Evolutionary conservation across 495 filamentous ascomycete genomes (phyloP).

Genomic region (Xylaria sp.): DNA sequence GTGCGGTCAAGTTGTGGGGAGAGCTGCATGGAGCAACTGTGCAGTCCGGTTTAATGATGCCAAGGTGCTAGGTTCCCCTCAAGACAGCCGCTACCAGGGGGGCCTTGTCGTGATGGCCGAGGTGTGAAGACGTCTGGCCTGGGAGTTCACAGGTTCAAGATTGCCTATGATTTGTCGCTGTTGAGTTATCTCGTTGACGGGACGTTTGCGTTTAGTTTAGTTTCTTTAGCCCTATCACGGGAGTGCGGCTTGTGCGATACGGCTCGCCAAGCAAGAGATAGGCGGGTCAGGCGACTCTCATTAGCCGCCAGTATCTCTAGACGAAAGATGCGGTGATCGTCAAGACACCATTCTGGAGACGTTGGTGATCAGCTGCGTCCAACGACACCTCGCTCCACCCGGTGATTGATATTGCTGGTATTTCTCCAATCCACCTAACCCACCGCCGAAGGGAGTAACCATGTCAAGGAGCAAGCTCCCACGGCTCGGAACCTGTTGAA

Average conservation of each 20-base stretch:
- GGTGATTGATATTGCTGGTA: not conserved
- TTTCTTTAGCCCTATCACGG: slow-evolving; percentile 1
- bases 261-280: slow-evolving; percentile 11
- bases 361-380: not conserved
- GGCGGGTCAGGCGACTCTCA: slow-evolving; percentile 1
- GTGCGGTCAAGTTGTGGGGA: not conserved
- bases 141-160: slow-evolving; percentile 1
- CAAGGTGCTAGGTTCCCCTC: slow-evolving; percentile 15
- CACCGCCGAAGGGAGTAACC: not conserved
- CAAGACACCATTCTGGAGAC: not conserved
- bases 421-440: not conserved
- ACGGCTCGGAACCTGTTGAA: slow-evolving; percentile 12
- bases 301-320: slow-evolving; percentile 13
- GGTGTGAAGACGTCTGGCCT: not conserved
- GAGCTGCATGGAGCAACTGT: not conserved
- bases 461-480: not conserved
- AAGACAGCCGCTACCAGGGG: slow-evolving; percentile 1
- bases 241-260: not conserved
- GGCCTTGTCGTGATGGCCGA: slow-evolving; percentile 3
- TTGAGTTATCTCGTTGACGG: not conserved
- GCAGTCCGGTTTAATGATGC: slow-evolving; percentile 4
- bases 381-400: slow-evolving; percentile 8
- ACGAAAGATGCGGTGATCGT: slow-evolving; percentile 10
- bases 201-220: slow-evolving; percentile 1
- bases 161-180: slow-evolving; percentile 12